These are phyloP conservation scores for Priceomyces castillae DNA, from an alignment of 805 yeast genomes.

Conservation along the genomic window DNA sequence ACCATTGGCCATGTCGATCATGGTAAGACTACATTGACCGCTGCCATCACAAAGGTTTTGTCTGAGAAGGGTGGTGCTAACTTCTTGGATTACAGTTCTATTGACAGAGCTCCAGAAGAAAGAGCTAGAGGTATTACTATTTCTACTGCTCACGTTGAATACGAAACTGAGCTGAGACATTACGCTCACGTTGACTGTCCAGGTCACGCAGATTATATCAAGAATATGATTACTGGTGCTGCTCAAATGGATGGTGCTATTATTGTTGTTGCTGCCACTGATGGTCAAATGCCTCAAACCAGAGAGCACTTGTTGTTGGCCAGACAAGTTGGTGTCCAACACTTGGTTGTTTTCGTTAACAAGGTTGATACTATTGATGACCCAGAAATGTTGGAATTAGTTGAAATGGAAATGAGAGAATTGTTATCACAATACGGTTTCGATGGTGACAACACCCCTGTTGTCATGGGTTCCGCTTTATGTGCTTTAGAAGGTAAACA, in stretches of 20 bases:
- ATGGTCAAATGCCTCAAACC: constrained; percentile 99
- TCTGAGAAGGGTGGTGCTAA: constrained; percentile 86
- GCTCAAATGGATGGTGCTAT: constrained; percentile 99
- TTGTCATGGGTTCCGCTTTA: constrained; percentile 96
- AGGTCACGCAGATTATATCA: constrained; percentile 98
- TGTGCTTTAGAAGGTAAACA: constrained; percentile 87
- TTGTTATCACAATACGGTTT: constrained; percentile 86
- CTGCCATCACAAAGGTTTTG: constrained; percentile 95
- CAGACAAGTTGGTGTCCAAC: constrained; percentile 98
- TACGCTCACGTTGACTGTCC: constrained; percentile 98
- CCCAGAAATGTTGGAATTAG: constrained; percentile 98
- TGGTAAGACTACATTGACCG: constrained; percentile 97
- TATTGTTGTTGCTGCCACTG: constrained; percentile 98
- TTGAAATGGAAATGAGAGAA: constrained; percentile 99
- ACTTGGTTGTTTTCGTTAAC: constrained; percentile 96
- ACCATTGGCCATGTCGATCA: constrained; percentile 99
- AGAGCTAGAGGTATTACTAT: constrained; percentile 99
- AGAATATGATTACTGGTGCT: constrained; percentile 99
- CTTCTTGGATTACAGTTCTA: constrained; percentile 89
- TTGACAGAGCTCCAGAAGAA: constrained; percentile 98
- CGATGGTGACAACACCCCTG: constrained; percentile 98
- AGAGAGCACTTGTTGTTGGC: constrained; percentile 98
- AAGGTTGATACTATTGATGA: constrained; percentile 97
- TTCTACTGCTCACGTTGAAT: constrained; percentile 96
- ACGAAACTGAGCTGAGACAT: constrained; percentile 92